Evolutionary conservation across 2,329 filamentous ascomycete species (phyloP), one percentile per base, ranked within the genome.

Genomic region (Sarocladium brachiariae): DNA sequence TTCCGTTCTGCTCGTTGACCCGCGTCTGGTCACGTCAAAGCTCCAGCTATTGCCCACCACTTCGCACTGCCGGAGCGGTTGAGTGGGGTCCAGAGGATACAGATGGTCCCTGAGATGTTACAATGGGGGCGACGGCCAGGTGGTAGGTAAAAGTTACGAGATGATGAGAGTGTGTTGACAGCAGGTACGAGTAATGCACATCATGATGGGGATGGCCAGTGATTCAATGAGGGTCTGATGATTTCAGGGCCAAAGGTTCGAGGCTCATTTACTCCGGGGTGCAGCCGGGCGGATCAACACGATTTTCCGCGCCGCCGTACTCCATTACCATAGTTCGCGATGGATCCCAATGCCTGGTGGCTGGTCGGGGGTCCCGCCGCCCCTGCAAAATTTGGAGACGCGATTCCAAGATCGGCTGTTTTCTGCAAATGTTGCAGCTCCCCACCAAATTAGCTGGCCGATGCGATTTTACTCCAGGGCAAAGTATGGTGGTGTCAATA

Each of bases 361-460:
- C 16, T 47, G 43, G 43, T 33, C 43, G 27, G 43, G 18, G 43
- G n/a, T 31, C 27, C 25, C 43, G 24, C 14, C 24, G 33, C 21
- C 43, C 43, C 24, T 47, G 43, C 25, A 47, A 21, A n/a, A n/a
- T n/a, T n/a, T n/a, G n/a, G n/a, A n/a, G 27, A 47, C 24, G 24
- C 25, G 16, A 33, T 47, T 18, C 43, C 43, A 31, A 47, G 27
- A 47, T 31, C 25, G 43, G 43, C 43, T 25, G 13, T 47, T 47
- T 47, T 47, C 43, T 47, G 43, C 43, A 47, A 47, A 18, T 47
- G n/a, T 25, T 47, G 43, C 43, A 47, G 43, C 43, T 47, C 24
- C 27, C 43, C 25, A 47, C 27, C 25, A 14, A 10, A 5, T 4
- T 33, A 3, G 23, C 39, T 31, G 11, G 9, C 13, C 27, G 9